These are phyloP conservation scores for Penicillium sp. DNA, from an alignment of 2,329 filamentous ascomycete species.

Conservation along the genomic window DNA sequence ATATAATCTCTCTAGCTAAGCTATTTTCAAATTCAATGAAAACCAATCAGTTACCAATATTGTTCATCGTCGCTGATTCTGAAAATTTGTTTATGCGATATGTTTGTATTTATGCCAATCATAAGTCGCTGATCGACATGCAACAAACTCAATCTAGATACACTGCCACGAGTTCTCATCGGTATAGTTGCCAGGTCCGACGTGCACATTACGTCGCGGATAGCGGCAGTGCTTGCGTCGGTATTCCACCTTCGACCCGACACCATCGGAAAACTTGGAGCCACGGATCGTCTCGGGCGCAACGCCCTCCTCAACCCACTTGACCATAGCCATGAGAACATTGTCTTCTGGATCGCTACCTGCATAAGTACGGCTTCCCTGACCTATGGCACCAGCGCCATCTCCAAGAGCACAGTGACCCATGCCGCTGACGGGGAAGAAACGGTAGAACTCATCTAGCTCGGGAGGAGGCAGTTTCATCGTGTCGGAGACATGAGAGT, in stretches of 20 bases:
- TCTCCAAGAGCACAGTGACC: constrained; percentile 48
- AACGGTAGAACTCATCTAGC: constrained; percentile 45
- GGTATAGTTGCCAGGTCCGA: constrained; percentile 32
- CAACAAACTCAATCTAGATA: constrained; percentile 14
- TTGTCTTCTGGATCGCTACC: constrained; percentile 42
- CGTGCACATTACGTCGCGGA: constrained; percentile 32
- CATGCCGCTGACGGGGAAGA: constrained; percentile 57
- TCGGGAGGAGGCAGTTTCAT: constrained; percentile 34
- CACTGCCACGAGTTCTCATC: constrained; percentile 37
- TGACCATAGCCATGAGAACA: constrained; percentile 50
- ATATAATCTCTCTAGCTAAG: no score
- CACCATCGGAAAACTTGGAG: constrained; percentile 45
- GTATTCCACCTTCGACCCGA: constrained; percentile 42
- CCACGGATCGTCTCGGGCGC: constrained; percentile 42
- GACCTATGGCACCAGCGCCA: constrained; percentile 46
- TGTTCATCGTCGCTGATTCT: no score
- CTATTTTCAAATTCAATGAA: no score
- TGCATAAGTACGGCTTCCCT: constrained; percentile 21
- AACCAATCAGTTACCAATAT: neutral
- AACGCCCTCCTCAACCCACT: constrained; percentile 49
- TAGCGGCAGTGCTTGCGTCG: constrained; percentile 48
- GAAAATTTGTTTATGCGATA: neutral
- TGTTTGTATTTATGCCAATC: neutral
- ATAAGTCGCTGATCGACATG: neutral
- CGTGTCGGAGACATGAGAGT: constrained; percentile 43